Evolutionary conservation across 2,329 filamentous ascomycete species (phyloP), one percentile per base, ranked within the genome.

Genomic region (Pestalotiopsis fici): DNA sequence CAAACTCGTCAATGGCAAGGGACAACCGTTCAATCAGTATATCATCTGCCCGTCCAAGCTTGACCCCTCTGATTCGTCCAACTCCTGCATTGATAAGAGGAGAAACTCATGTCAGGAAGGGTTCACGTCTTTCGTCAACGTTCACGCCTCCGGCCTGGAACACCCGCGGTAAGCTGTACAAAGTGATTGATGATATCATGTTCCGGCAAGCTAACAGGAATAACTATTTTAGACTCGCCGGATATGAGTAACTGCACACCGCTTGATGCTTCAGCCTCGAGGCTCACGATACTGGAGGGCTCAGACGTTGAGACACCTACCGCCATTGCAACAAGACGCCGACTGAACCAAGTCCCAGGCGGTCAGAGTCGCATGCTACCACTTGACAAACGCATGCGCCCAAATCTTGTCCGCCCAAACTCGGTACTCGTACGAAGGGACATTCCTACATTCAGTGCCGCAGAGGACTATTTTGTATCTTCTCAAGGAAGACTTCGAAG

Each of bases 401-500:
- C 18, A 15, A 25, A n/a, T 4, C 31, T 15, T 35, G 9, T 60
- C 57, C 28, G 57, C 25, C 25, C 21, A 12, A 21, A 66, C 35
- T n/a, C 57, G 15, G 21, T 15, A 21, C 13, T 54, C 21, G 31
- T 35, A 13, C 27, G 47, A 21, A 31, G 28, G 37, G 55, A 61
- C 28, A 43, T 28, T 15, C 64, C 67, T 31, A 61, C 56, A 13
- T 39, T 70, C 3, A 50, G 67, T 13, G 61, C 28, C 6, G 59
- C 43, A 23, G 11, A 59, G 39, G 54, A 57, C n/a, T n/a, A 65
- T 50, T 65, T 23, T 35, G 37, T 65, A 21, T 65, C 62, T 21
- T 27, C 35, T 55, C 25, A 54, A 54, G 18, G 31, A 23, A 37
- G 64, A 25, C 12, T 43, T 18, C 76, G 76, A 13, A 80, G 81